Conservation (phyloP, 2,329 filamentous ascomycete species). For the Arthroderma sp. region DNA sequence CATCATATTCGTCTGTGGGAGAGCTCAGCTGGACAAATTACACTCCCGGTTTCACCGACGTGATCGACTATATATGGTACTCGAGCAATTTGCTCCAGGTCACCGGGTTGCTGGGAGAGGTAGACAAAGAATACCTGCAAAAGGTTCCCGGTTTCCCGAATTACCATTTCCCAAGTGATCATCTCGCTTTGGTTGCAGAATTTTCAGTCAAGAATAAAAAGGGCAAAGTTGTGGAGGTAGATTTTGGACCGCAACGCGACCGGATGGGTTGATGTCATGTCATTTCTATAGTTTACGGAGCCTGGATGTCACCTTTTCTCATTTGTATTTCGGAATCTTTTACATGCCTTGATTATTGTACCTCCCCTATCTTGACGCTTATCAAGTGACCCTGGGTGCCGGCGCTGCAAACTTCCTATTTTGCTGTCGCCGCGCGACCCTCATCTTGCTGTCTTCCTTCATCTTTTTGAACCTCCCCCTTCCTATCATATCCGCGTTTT, state of each 20-base stretch:
- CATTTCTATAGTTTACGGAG: constrained; percentile 18
- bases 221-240: constrained; percentile 55
- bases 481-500: too few species aligned
- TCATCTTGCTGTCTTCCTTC: constrained; percentile 14
- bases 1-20: constrained; percentile 71
- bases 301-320: constrained; percentile 2
- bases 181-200: constrained; percentile 78
- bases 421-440: too few species aligned
- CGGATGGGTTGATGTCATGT: constrained; percentile 19
- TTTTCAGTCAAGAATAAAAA: constrained; percentile 81
- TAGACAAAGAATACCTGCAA: constrained; percentile 73
- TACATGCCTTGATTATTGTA: constrained; percentile 14
- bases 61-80: constrained; percentile 97
- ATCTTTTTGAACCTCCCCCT: constrained; percentile 10
- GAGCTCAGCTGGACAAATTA: constrained; percentile 94
- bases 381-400: too few species aligned
- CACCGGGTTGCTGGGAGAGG: constrained; percentile 68
- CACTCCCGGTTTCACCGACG: constrained; percentile 79
- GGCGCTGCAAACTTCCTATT: too few species aligned
- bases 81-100: constrained; percentile 80
- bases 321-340: constrained; percentile 30
- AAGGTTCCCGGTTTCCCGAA: constrained; percentile 84
- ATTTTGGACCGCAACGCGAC: constrained; percentile 42
- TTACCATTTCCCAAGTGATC: constrained; percentile 87
- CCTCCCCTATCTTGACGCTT: constrained; percentile 7